Conservation (phyloP, 768 basidiomycete species). For the Xerocomus brunneocitrinus region DNA sequence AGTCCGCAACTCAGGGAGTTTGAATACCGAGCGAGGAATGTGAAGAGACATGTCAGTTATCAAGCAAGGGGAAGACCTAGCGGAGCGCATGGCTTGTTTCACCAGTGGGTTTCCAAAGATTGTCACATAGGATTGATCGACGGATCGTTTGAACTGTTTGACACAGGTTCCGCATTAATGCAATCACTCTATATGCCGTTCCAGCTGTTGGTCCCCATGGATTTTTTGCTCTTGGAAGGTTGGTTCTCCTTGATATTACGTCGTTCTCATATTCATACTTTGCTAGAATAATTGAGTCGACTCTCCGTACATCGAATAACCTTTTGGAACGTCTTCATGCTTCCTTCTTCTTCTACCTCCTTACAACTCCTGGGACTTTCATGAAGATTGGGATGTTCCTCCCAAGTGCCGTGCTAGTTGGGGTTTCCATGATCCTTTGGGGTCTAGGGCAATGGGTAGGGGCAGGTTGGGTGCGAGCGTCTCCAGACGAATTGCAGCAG, state of each 20-base stretch:
- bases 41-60: slow-evolving; percentile 65
- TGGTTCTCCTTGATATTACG: slow-evolving; percentile 19
- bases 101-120: slow-evolving; percentile 52
- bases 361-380: slow-evolving; percentile 53
- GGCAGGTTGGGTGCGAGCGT: slow-evolving; percentile 48
- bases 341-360: slow-evolving; percentile 94
- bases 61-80: slow-evolving; percentile 78
- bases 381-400: slow-evolving; percentile 89
- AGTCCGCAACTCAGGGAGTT: slow-evolving; percentile 47
- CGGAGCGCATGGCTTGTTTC: slow-evolving; percentile 87
- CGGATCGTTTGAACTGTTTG: not conserved
- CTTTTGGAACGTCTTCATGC: slow-evolving; percentile 94
- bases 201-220: slow-evolving; percentile 92
- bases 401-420: slow-evolving; percentile 81
- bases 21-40: slow-evolving; percentile 56
- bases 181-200: slow-evolving; percentile 83
- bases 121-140: not conserved
- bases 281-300: slow-evolving; percentile 75
- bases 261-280: not conserved
- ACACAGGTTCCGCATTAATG: slow-evolving; percentile 86
- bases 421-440: slow-evolving; percentile 78
- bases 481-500: not conserved
- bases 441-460: slow-evolving; percentile 74
- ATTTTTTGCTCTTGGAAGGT: slow-evolving; percentile 90
- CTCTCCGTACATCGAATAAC: slow-evolving; percentile 88